Evolutionary conservation across 768 basidiomycete species (phyloP), one percentile per base, ranked within the genome.

Genomic region (Baorangia bicolor): DNA sequence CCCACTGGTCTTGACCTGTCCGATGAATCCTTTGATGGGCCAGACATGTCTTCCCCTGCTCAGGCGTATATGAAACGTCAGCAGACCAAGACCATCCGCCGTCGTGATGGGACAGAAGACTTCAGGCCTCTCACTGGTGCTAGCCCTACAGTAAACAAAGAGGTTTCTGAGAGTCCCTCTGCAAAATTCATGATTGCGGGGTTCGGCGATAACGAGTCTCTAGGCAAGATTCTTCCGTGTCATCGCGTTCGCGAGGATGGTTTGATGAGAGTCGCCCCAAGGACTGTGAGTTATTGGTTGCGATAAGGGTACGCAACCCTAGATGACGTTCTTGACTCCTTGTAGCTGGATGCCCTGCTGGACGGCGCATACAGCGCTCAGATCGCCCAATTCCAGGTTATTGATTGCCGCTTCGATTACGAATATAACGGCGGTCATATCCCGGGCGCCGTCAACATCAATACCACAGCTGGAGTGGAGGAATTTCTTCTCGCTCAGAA

Each of bases 381-480:
- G 57, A 84, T 96, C 53, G 77, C 80, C 37, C 78, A 83, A 43
- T 97, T 79, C 70, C 81, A 89, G 62, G 74, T 99, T 54, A 88
- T 99, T 63, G 97, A 99, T 74, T 98, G 97, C 72, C 90, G 97
- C 40, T 99, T 98, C 72, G 93, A 94, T 59, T 99, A 97, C 67
- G 97, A 99, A 74, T 98, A 87, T 71, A 78, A 80, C 46, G 97
- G 97, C 10, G 97, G 97, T 0, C 97, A 98, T 75, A 84, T 98
- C 60, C 83, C 83, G 11, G 90, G 94, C 14, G 95, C 97, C 8
- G 78, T 94, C 69, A 98, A 98, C 70, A 85, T 98, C 66, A 93
- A 92, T 69, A 90, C 86, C 16, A 86, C 87, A 13, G 70, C 79
- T 28, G 85, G 82, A 43, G 81, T 98, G 39, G 94, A 97, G 69